phyloP scores from a whole-genome alignment of 2,329 filamentous ascomycete species.

The Neofusicoccum sp. region DNA sequence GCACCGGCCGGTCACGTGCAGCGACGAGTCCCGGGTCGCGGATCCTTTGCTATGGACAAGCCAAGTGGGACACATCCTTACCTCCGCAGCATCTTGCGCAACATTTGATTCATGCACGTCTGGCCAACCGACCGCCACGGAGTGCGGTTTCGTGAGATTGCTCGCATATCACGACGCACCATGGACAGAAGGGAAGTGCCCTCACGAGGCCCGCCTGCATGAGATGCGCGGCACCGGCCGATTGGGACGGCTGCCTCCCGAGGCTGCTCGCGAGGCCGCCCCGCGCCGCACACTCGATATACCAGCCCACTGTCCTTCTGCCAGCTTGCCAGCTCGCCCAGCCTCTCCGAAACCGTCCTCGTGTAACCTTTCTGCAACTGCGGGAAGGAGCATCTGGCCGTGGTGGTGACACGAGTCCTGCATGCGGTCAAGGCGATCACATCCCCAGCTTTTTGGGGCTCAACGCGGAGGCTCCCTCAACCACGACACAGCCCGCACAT shows the following conservation, averaged over 20 bases:
- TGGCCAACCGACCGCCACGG: neutral
- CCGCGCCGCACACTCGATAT: neutral
- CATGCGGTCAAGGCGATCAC: neutral
- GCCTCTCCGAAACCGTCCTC: neutral
- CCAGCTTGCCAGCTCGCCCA: neutral
- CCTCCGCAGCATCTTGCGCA: constrained; percentile 1
- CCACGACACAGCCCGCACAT: neutral
- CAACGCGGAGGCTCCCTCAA: neutral
- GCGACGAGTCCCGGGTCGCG: neutral
- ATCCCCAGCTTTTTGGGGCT: constrained; percentile 14
- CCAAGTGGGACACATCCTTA: neutral
- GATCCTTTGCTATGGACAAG: neutral
- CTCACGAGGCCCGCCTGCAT: neutral
- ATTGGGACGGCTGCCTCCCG: neutral
- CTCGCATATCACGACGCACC: neutral
- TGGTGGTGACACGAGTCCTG: neutral
- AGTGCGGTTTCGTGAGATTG: neutral
- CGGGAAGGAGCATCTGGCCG: neutral
- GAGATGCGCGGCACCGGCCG: neutral
- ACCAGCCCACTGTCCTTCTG: neutral
- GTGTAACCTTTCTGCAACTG: neutral
- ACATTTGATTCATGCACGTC: neutral
- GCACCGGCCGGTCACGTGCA: neutral
- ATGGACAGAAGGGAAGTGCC: neutral
- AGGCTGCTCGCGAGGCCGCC: neutral